These are phyloP conservation scores for Maudiozyma saulgeensis DNA, from an alignment of 805 yeast species.

Conservation along the genomic window DNA sequence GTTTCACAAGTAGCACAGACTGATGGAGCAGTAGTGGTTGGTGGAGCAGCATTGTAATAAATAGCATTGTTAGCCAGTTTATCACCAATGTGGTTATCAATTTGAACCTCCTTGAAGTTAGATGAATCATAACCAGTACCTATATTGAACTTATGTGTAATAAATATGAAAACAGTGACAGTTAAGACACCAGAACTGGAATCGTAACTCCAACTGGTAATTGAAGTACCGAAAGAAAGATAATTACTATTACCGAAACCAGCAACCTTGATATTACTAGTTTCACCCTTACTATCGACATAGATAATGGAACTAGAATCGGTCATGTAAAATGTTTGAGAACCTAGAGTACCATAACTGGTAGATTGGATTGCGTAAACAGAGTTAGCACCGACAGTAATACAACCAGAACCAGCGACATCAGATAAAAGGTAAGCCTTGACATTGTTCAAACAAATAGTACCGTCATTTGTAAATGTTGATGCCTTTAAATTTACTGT, in stretches of 20 bases:
- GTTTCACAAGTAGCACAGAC: constrained; percentile 3
- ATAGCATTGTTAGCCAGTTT: constrained; percentile 6
- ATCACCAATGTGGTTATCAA: constrained; percentile 3
- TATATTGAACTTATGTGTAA: constrained; percentile 6
- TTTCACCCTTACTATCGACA: constrained; percentile 5
- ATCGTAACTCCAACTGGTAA: constrained; percentile 4
- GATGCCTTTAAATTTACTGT: not conserved
- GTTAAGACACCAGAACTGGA: constrained; percentile 7
- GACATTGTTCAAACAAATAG: constrained; percentile 7
- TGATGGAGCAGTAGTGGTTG: not conserved
- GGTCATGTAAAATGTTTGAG: constrained; percentile 9
- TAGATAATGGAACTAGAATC: constrained; percentile 7
- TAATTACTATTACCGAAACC: constrained; percentile 8
- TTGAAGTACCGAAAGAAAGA: constrained; percentile 5
- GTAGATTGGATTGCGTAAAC: constrained; percentile 3
- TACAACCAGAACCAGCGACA: constrained; percentile 11
- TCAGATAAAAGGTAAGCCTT: constrained; percentile 2
- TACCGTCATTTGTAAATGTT: constrained; percentile 8
- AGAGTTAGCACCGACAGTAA: constrained; percentile 7
- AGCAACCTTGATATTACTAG: constrained; percentile 5
- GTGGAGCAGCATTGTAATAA: constrained; percentile 3
- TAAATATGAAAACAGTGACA: constrained; percentile 1
- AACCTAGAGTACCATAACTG: constrained; percentile 1
- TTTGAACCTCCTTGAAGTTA: not conserved
- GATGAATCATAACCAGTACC: constrained; percentile 8